Conservation (phyloP, 1,139 yeast species). For the Magnusiomyces suaveolens region DNA sequence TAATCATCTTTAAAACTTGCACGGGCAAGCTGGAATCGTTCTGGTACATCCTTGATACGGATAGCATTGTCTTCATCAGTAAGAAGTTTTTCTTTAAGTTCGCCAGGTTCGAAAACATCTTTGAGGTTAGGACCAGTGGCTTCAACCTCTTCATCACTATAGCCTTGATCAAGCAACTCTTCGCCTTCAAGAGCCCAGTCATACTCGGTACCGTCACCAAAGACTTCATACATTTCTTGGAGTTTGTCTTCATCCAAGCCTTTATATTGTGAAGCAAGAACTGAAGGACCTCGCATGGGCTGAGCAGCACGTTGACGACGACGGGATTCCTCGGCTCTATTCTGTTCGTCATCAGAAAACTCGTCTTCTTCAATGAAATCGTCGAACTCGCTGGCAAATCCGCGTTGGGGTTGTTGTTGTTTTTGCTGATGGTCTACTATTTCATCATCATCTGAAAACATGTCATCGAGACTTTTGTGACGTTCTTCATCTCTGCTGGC, state of each 20-base stretch:
- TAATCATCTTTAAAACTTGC: constrained; percentile 48
- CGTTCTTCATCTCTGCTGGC: constrained; percentile 29
- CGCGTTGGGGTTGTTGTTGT: constrained; percentile 20
- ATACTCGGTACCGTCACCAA: constrained; percentile 95
- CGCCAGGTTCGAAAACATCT: constrained; percentile 92
- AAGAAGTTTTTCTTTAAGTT: constrained; percentile 77
- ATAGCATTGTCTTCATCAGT: constrained; percentile 88
- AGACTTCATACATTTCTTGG: constrained; percentile 86
- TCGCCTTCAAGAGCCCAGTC: constrained; percentile 87
- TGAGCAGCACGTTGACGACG: constrained; percentile 16
- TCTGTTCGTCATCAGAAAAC: constrained; percentile 78
- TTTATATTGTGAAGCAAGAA: constrained; percentile 51
- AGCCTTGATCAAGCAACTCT: constrained; percentile 38
- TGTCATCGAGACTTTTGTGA: constrained; percentile 31
- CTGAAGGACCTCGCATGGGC: constrained; percentile 24
- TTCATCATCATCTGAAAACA: constrained; percentile 34
- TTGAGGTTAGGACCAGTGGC: constrained; percentile 54
- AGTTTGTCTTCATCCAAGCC: constrained; percentile 86
- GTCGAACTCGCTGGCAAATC: constrained; percentile 68
- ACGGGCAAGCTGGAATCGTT: constrained; percentile 75
- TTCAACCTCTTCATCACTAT: constrained; percentile 32
- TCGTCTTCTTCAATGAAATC: constrained; percentile 97
- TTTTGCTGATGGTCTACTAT: constrained; percentile 51
- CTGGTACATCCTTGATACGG: constrained; percentile 84
- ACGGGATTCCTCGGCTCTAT: constrained; percentile 23